Conservation (phyloP, 139 green algal species). For the Limnomonas spitsbergensis region DNA sequence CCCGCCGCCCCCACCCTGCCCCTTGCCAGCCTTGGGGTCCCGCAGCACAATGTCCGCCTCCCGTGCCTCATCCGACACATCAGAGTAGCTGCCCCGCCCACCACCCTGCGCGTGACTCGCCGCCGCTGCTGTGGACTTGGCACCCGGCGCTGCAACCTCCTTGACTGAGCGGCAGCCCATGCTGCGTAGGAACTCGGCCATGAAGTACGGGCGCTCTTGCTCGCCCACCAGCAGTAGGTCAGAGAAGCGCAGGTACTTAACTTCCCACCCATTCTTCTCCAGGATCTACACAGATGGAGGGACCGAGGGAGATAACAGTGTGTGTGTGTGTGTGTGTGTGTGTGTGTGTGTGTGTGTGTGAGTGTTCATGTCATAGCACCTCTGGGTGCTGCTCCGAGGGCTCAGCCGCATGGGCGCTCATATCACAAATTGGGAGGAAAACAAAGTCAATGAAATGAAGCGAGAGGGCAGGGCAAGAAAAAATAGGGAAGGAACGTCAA, state of each 20-base stretch:
- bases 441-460: too few species aligned
- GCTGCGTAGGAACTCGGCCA: constrained; percentile 10
- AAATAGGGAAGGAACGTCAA: too few species aligned
- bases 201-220: neutral
- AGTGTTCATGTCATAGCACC: neutral
- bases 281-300: too few species aligned
- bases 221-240: constrained; percentile 8
- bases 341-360: too few species aligned
- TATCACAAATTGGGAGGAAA: too few species aligned
- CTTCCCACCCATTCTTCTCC: constrained; percentile 46
- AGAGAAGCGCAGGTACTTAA: constrained; percentile 10
- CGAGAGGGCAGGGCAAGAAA: too few species aligned
- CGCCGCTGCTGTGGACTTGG: neutral
- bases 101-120: neutral
- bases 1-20: too few species aligned
- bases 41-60: neutral
- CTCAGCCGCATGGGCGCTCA: too few species aligned
- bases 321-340: too few species aligned
- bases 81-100: neutral
- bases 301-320: too few species aligned
- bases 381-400: too few species aligned
- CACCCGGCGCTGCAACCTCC: neutral
- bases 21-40: neutral
- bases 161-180: neutral
- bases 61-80: neutral